These are phyloP conservation scores for Lactarius indigo DNA, from an alignment of 768 basidiomycete genomes.

Conservation along the genomic window DNA sequence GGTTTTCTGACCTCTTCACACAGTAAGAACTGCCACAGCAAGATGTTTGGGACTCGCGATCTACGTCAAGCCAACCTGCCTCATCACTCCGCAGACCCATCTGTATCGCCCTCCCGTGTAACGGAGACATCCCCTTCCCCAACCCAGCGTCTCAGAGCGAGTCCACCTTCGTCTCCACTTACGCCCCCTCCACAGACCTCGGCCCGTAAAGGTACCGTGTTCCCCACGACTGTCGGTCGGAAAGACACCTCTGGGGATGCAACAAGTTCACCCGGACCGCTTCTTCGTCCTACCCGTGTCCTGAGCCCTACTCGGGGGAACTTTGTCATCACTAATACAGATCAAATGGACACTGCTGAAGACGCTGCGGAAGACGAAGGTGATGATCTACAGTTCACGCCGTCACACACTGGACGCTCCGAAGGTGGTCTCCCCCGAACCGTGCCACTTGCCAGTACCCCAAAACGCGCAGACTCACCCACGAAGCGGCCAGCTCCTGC, in stretches of 20 bases:
- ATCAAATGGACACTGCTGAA: constrained; percentile 4
- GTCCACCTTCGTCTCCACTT: constrained; percentile 31
- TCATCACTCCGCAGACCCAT: constrained; percentile 38
- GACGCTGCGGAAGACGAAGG: constrained; percentile 28
- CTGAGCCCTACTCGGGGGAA: constrained; percentile 35
- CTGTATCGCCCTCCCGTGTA: constrained; percentile 29
- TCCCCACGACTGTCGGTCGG: constrained; percentile 27
- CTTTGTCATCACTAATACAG: constrained; percentile 11
- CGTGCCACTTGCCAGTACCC: constrained; percentile 36
- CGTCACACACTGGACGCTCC: constrained; percentile 47
- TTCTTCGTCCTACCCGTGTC: constrained; percentile 40
- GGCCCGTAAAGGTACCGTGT: constrained; percentile 18
- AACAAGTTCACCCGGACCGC: constrained; percentile 28
- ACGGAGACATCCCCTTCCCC: constrained; percentile 11
- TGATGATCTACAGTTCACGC: constrained; percentile 32
- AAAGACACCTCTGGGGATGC: constrained; percentile 28
- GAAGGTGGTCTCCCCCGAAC: constrained; percentile 53
- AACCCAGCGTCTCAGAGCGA: constrained; percentile 33
- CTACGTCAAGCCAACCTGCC: constrained; percentile 71
- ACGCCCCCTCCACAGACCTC: constrained; percentile 29
- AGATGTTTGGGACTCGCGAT: constrained; percentile 73
- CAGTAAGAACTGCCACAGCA: constrained; percentile 81
- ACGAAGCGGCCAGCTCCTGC: background rate
- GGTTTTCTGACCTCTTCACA: constrained; percentile 10
- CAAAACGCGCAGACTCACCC: constrained; percentile 18